A percentile compares a stretch with the other conserved stretches of the same genome.
Conservation (phyloP, 495 filamentous ascomycete species). For the Hypoxylon rickii region DNA sequence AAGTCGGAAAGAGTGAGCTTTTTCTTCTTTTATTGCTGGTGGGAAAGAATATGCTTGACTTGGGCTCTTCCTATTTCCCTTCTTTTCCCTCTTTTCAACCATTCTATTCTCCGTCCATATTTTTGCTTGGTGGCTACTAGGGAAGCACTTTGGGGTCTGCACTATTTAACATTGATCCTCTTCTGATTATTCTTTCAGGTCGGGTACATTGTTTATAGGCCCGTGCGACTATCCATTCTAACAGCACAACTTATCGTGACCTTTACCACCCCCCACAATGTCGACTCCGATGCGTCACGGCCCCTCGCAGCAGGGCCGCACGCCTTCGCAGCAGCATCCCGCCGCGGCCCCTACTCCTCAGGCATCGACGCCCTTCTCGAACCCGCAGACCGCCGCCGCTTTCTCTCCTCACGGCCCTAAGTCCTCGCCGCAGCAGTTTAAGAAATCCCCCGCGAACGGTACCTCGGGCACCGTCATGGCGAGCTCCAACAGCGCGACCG, state of each 20-base stretch:
- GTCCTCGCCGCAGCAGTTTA: slow-evolving; percentile 59
- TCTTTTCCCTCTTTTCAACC: too few species aligned
- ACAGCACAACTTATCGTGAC: neutral
- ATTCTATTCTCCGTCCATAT: too few species aligned
- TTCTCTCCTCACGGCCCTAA: slow-evolving; percentile 56
- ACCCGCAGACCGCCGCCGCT: slow-evolving; percentile 46
- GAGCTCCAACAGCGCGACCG: slow-evolving; percentile 33
- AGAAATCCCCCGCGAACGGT: slow-evolving; percentile 55
- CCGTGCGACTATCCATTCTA: neutral
- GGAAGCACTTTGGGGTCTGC: too few species aligned
- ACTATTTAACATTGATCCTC: too few species aligned
- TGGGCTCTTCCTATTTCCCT: too few species aligned
- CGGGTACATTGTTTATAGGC: too few species aligned
- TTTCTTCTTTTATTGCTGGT: too few species aligned
- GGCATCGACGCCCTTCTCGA: slow-evolving; percentile 60
- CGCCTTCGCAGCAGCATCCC: slow-evolving; percentile 52
- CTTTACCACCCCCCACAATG: slow-evolving; percentile 38
- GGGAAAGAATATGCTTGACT: too few species aligned
- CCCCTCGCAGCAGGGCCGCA: slow-evolving; percentile 53
- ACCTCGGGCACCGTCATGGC: slow-evolving; percentile 43
- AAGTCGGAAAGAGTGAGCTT: too few species aligned
- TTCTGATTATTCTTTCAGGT: too few species aligned
- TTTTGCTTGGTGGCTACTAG: too few species aligned
- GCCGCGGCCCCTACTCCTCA: slow-evolving; percentile 57
- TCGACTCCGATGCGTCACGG: slow-evolving; percentile 57